phyloP scores from a whole-genome alignment of 768 basidiomycete genomes.

The Suillus variegatus region DNA sequence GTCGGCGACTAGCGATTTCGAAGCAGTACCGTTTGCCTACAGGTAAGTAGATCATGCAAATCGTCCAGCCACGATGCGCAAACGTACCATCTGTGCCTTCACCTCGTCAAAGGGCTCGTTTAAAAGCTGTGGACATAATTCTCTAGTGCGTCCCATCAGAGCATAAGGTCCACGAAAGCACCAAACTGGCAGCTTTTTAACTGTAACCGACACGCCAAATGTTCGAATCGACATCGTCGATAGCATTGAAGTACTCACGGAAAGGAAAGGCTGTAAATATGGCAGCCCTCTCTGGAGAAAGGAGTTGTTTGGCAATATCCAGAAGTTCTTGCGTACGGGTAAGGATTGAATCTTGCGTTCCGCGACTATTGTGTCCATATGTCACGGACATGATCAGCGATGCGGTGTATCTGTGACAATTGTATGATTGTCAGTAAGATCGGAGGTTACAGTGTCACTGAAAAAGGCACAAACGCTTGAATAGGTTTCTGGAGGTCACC shows the following conservation, averaged over 20 bases:
- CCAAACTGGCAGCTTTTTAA: not conserved
- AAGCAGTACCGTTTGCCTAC: constrained; percentile 1
- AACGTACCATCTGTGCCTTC: not conserved
- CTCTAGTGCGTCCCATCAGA: not conserved
- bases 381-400: constrained; percentile 29
- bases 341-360: constrained; percentile 20
- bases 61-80: too few relatives aligned
- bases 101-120: not conserved
- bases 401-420: constrained; percentile 22
- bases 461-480: constrained; percentile 17
- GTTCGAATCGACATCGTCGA: not conserved
- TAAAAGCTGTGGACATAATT: not conserved
- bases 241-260: not conserved
- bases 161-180: constrained; percentile 2
- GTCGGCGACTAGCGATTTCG: not conserved
- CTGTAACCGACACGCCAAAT: not conserved
- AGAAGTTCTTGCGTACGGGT: constrained; percentile 25
- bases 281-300: constrained; percentile 8
- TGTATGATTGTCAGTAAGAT: not conserved
- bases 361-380: constrained; percentile 21
- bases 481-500: constrained; percentile 14
- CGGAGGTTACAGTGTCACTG: too few relatives aligned
- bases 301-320: constrained; percentile 8
- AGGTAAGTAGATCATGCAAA: not conserved
- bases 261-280: constrained; percentile 11